phyloP scores from a whole-genome alignment of 805 yeast species.

The Grigorovia humatica region DNA sequence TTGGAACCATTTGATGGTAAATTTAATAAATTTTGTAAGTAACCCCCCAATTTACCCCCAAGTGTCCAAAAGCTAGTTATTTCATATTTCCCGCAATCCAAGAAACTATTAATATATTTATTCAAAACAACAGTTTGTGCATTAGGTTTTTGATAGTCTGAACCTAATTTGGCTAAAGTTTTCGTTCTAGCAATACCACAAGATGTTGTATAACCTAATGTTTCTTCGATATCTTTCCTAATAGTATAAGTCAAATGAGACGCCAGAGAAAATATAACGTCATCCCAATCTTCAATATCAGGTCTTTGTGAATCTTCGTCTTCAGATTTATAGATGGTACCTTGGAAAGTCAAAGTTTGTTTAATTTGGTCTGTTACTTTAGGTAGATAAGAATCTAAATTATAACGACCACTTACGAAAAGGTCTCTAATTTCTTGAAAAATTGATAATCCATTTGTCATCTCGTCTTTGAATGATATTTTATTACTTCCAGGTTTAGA shows the following conservation, averaged over 20 bases:
- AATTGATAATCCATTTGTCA: not conserved
- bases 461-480: not conserved
- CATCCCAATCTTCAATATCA: slow-evolving; percentile 63
- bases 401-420: slow-evolving; percentile 19
- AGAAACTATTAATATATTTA: slow-evolving; percentile 38
- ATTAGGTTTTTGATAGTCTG: slow-evolving; percentile 77
- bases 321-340: slow-evolving; percentile 9
- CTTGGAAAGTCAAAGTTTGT: slow-evolving; percentile 12
- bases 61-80: slow-evolving; percentile 75
- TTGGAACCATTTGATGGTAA: slow-evolving; percentile 42
- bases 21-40: slow-evolving; percentile 38
- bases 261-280: slow-evolving; percentile 56
- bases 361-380: slow-evolving; percentile 14
- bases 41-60: slow-evolving; percentile 82
- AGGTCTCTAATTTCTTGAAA: slow-evolving; percentile 10
- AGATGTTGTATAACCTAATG: slow-evolving; percentile 75
- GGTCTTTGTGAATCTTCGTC: slow-evolving; percentile 2
- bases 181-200: slow-evolving; percentile 77
- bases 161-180: slow-evolving; percentile 75
- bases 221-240: slow-evolving; percentile 40
- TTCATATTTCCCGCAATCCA: slow-evolving; percentile 41
- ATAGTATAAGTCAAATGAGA: slow-evolving; percentile 47
- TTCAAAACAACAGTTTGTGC: slow-evolving; percentile 68
- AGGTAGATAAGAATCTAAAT: slow-evolving; percentile 19
- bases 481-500: not conserved